Percentiles rank a stretch among this genome's conserved stretches.
Conservation (phyloP, 2,329 filamentous ascomycete genomes). For the Aspergillus intermedius region DNA sequence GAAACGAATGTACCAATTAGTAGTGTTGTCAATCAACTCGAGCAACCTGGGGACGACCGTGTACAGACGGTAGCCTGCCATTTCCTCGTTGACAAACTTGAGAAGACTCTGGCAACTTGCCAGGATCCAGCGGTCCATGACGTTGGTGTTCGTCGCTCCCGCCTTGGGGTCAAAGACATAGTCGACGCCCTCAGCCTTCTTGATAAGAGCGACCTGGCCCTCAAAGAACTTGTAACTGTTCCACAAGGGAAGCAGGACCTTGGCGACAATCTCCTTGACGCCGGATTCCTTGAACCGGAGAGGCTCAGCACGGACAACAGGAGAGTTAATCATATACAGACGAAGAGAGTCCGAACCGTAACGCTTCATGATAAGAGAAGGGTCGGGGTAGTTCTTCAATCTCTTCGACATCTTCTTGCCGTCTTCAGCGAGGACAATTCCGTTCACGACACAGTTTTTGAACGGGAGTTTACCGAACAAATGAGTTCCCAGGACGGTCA, state of each 20-base stretch:
- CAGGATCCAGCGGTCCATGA: conserved; percentile 95
- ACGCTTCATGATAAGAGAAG: conserved; percentile 70
- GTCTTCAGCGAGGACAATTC: conserved; percentile 86
- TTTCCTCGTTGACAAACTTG: conserved; percentile 87
- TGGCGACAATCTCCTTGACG: conserved; percentile 90
- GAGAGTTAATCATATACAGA: conserved; percentile 94
- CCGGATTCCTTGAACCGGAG: conserved; percentile 85
- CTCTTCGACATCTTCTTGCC: conserved; percentile 99
- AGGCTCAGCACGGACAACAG: conserved; percentile 85
- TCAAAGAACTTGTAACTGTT: conserved; percentile 97
- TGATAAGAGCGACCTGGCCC: conserved; percentile 74
- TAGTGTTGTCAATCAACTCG: conserved; percentile 82
- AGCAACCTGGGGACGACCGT: conserved; percentile 84
- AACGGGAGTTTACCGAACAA: conserved; percentile 80
- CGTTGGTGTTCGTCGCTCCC: conserved; percentile 72
- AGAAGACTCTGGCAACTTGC: conserved; percentile 87
- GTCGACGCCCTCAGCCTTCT: conserved; percentile 73
- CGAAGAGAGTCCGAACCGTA: conserved; percentile 90
- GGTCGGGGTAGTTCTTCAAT: conserved; percentile 92
- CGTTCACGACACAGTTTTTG: conserved; percentile 94
- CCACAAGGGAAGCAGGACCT: conserved; percentile 85
- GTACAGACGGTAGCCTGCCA: conserved; percentile 74
- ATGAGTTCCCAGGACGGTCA: conserved; percentile 81
- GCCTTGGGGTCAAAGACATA: conserved; percentile 72
- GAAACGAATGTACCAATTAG: conserved; percentile 98